Conservation (phyloP, 2,329 filamentous ascomycete species). For the Lecanoromycetidae sp. region DNA sequence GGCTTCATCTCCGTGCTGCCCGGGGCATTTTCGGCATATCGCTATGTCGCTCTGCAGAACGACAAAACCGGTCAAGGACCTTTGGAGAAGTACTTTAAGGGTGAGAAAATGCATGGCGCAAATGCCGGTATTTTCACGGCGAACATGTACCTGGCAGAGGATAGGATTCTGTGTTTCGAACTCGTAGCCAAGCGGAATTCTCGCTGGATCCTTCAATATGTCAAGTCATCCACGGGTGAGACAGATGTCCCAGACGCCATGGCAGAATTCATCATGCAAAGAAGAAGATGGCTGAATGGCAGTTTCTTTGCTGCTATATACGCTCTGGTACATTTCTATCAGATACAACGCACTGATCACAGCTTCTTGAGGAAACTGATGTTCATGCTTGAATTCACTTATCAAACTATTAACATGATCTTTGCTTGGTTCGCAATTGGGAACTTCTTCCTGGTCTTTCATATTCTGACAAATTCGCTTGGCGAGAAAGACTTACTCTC, state of each 20-base stretch:
- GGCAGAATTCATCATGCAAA: constrained; percentile 87
- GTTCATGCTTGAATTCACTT: constrained; percentile 85
- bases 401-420: constrained; percentile 90
- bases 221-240: constrained; percentile 93
- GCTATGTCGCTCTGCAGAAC: constrained; percentile 87
- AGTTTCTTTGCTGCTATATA: constrained; percentile 98
- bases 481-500: constrained; percentile 59
- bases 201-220: constrained; percentile 94
- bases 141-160: constrained; percentile 51
- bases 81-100: constrained; percentile 90
- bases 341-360: constrained; percentile 90
- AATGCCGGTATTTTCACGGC: constrained; percentile 94
- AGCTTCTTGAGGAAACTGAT: constrained; percentile 75
- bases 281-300: constrained; percentile 93
- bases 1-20: constrained; percentile 95
- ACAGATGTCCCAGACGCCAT: constrained; percentile 93
- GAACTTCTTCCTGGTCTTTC: constrained; percentile 98
- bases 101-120: constrained; percentile 87
- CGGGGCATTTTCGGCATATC: constrained; percentile 96
- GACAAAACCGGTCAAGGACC: constrained; percentile 90
- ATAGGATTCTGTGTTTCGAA: constrained; percentile 49
- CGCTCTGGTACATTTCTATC: constrained; percentile 85
- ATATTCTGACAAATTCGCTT: constrained; percentile 82
- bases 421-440: constrained; percentile 98
- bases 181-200: constrained; percentile 95